Evolutionary conservation across 805 yeast genomes (phyloP), one percentile per base, ranked within the genome.

Genomic region (Metschnikowia kunwiensis): DNA sequence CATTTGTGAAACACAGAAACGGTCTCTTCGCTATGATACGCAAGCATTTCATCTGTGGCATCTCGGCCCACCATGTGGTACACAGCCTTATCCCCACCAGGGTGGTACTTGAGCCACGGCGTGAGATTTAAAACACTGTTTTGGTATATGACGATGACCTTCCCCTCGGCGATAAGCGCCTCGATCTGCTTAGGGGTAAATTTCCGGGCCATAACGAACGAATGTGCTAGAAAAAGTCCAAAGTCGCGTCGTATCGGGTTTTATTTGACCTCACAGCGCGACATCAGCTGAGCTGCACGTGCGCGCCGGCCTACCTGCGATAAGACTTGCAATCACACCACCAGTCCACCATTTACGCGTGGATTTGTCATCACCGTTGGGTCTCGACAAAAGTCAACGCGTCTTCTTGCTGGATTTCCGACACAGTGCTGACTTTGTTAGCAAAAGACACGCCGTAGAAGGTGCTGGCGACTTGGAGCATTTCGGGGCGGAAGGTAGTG

Each of bases 401-500:
- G 30, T 81, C 84, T 3, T 77, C 78, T 40, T 74, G 73, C 16
- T 74, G 68, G 38, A 91, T 85, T 41, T 81, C 85, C 43, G 76
- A 72, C 2, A 91, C 81, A 0, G 83, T 72, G 38, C 96, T 86
- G 31, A 85, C 86, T 53, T 86, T 86, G 54, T 86, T 82, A 42
- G 77, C 78, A 57, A 80, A 91, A 65, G 78, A 77, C 1, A 93
- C 96, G 14, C 97, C 96, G 56, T 78, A 91, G 54, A 84, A 88
- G 43, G 78, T 80, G 57, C 86, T 86, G 5, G 96, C 95, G 6
- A 81, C 86, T 44, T 80, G 80, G 24, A 93, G 65, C 86, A 93
- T 80, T 57, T 93, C 98, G 1, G 95, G 86, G 50, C 97, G 72
- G 69, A 93, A 93, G 0, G 98, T 93, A 1, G 98, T 93, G 58